Evolutionary conservation across 1,284 basidiomycete species (phyloP), one percentile per base, ranked within the genome.

Genomic region (Cryptococcus sp.): DNA sequence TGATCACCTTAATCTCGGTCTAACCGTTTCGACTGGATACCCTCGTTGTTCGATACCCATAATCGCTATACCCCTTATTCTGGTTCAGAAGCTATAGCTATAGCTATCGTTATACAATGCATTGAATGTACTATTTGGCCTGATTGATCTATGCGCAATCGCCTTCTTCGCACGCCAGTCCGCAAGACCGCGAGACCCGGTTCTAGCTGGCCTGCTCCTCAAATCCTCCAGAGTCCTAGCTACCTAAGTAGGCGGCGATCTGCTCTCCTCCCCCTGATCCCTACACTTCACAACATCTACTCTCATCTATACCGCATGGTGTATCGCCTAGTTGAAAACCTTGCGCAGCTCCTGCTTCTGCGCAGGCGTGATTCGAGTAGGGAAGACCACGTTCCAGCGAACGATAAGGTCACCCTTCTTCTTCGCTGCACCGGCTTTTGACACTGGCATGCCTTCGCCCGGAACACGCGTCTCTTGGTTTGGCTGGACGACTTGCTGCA

Each of bases 381-480:
- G 93, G 84, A 96, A 95, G 35, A 85, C 81, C 25, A 95, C 84
- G 54, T 93, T 87, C 88, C 91, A 91, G 61, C 84, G 84, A 50
- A 95, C 84, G 49, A 90, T 81, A 53, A 96, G 76, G 79, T 96
- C 90, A 1, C 93, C 93, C 79, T 89, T 90, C 67, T 82, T 85
- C 80, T 84, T 85, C 54, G 81, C 80, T 50, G 81, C 82, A n/a
- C 86, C 87, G 55, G 87, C 88, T 77, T 90, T 92, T 58, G 91
- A 83, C 44, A 93, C 86, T 1, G 93, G 92, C 93, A 96, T 95
- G 15, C 93, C 94, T 77, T 94, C 90, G 1, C 86, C 88, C 2
- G 80, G 54, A 5, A 95, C 78, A 25, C 81, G 83, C 15, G 86
- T 89, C 73, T 88, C 84, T 77, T 88, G 84, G 3, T 86, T 88